Base-by-base conservation (phyloP, 305 asterid species). In the Fraxinus greggii region DNA sequence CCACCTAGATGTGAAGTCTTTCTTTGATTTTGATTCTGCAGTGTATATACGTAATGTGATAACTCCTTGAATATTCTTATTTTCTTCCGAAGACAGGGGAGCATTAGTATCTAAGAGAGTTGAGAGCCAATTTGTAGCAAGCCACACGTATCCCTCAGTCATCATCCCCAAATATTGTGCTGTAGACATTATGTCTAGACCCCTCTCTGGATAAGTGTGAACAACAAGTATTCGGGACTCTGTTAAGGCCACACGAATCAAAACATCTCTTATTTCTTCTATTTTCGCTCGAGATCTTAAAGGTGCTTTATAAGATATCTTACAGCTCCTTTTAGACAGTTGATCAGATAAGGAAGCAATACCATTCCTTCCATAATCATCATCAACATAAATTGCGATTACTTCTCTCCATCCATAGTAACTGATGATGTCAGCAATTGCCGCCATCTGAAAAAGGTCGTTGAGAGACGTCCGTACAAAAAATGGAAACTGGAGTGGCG, bases 121-220 rank as follows among this genome's bases (percentile, higher is more conserved):
- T 0, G 95, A 84, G 40, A 92, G 95, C 95, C 95, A 92, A 80
- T 75, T 54, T 7, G 94, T 91, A 3, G 97, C 80, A 42, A 92
- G 86, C 95, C 95, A 92, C 8, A 88, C 97, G 36, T 86, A 92
- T 24, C 95, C 95, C 13, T 69, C 79, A 2, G 83, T 89, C 89
- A 86, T 85, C 97, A 92, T 91, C 77, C 88, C 88, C 31, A 92
- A 81, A 81, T 85, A 31, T 8, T 82, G 79, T 31, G 97, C 95
- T 40, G 63, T 81, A 7, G 84, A 28, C 76, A 92, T 79, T 56
- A 91, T 63, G 9, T 54, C 82, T 23, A 86, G 40, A 36, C 95
- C 95, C 5, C 72, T 77, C 12, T 36, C 80, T 15, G 91, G 88
- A 74, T 91, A 89, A 69, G 93, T 83, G 42, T 92, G 95, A 26